A percentile compares a stretch with the other conserved stretches of the same genome.
Conservation (phyloP, 306 rosid species). For the Cucumis hystrix region DNA sequence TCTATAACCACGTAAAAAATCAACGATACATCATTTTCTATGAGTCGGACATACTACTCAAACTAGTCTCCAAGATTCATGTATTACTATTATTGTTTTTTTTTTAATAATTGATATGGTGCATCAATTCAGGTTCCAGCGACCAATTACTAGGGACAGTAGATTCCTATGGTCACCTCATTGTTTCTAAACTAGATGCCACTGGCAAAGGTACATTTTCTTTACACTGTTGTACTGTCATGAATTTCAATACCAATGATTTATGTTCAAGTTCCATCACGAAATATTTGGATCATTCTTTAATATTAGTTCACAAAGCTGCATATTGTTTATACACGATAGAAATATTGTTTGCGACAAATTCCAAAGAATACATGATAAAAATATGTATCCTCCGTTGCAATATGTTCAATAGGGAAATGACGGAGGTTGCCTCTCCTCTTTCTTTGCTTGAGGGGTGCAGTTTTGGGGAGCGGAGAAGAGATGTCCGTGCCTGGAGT, state of each 20-base stretch:
- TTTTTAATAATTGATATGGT: neutral
- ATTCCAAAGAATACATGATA: no score
- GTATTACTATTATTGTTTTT: neutral
- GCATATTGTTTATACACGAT: neutral
- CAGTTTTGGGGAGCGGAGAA: no score
- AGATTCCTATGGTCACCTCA: slow-evolving; percentile 76
- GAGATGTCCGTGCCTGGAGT: no score
- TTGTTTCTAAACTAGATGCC: slow-evolving; percentile 67
- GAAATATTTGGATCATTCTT: neutral
- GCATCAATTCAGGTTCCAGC: slow-evolving; percentile 34
- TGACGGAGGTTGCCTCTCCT: no score
- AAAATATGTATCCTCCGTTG: neutral
- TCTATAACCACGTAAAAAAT: neutral
- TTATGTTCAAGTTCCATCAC: neutral
- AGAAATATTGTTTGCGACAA: neutral
- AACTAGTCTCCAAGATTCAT: neutral
- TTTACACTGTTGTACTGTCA: neutral
- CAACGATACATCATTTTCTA: neutral
- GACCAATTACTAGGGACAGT: slow-evolving; percentile 69
- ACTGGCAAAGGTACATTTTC: slow-evolving; percentile 43
- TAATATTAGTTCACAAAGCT: neutral
- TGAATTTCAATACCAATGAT: neutral
- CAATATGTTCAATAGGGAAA: no score
- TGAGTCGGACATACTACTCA: neutral
- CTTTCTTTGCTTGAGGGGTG: no score